These are phyloP conservation scores for Lomentospora prolificans DNA, from an alignment of 2,329 filamentous ascomycete species.

Conservation along the genomic window DNA sequence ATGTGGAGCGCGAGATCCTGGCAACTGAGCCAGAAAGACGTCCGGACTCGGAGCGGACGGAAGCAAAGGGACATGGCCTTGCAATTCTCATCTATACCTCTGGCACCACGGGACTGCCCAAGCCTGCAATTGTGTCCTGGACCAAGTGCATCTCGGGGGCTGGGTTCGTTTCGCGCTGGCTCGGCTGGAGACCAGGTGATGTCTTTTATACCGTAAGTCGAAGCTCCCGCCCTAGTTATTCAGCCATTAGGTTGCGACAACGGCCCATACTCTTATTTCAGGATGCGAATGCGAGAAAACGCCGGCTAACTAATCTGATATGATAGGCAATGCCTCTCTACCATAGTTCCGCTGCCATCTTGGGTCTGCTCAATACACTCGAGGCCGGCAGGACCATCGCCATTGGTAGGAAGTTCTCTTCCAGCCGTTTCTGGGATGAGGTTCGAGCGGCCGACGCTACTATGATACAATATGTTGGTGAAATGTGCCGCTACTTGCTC, in stretches of 20 bases:
- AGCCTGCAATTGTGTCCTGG: constrained; percentile 70
- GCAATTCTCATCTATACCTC: constrained; percentile 75
- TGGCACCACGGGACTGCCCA: constrained; percentile 77
- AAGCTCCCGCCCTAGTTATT: not conserved
- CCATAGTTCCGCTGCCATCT: constrained; percentile 66
- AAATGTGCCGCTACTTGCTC: constrained; percentile 75
- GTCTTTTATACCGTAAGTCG: constrained; percentile 61
- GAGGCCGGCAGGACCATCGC: constrained; percentile 55
- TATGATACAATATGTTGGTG: constrained; percentile 77
- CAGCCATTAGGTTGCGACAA: not conserved
- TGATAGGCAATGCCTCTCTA: constrained; percentile 76
- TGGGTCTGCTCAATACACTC: constrained; percentile 57
- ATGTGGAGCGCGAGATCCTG: constrained; percentile 45
- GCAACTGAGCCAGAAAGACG: constrained; percentile 43
- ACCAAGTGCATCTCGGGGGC: constrained; percentile 48
- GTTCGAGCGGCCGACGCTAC: constrained; percentile 62
- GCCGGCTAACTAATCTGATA: constrained; percentile 4
- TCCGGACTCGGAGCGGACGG: constrained; percentile 45
- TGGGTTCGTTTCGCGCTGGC: constrained; percentile 42
- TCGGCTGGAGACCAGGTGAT: constrained; percentile 51
- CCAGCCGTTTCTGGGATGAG: constrained; percentile 66
- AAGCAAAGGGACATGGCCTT: constrained; percentile 44
- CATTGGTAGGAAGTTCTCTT: constrained; percentile 69
- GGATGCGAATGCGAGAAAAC: too few relatives aligned
- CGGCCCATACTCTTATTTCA: constrained; percentile 3